Percentiles rank a stretch among this genome's conserved stretches.
These are phyloP conservation scores for Lasiosphaeris hirsuta DNA, from an alignment of 495 filamentous ascomycete species.

Conservation along the genomic window DNA sequence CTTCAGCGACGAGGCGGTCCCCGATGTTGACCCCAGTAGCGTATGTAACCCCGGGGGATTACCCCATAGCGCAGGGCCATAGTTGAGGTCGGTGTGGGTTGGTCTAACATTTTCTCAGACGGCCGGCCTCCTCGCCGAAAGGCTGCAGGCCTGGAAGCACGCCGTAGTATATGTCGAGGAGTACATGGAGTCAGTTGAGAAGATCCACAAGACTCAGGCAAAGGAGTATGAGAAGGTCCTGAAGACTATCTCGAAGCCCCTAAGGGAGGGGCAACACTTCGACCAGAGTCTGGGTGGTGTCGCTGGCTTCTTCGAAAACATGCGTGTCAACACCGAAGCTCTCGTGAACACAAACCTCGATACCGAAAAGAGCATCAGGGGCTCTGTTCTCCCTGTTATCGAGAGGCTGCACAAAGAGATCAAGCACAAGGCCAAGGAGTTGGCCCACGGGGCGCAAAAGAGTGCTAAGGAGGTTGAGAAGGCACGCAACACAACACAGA, in stretches of 20 bases:
- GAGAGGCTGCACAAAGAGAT: slow-evolving; percentile 92
- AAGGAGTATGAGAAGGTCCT: slow-evolving; percentile 95
- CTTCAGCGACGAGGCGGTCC: slow-evolving; percentile 60
- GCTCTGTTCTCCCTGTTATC: slow-evolving; percentile 77
- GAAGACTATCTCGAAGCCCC: slow-evolving; percentile 83
- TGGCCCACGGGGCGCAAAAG: slow-evolving; percentile 79
- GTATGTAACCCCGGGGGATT: slow-evolving; percentile 40
- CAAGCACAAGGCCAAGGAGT: slow-evolving; percentile 89
- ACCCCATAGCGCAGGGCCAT: not conserved
- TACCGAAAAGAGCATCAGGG: slow-evolving; percentile 82
- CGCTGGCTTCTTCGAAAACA: slow-evolving; percentile 85
- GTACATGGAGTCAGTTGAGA: slow-evolving; percentile 79
- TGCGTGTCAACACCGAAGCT: slow-evolving; percentile 86
- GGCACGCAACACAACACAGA: slow-evolving; percentile 80
- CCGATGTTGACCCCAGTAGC: slow-evolving; percentile 74
- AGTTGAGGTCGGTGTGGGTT: not conserved
- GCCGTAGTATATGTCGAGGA: slow-evolving; percentile 86
- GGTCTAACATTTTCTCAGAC: slow-evolving; percentile 43
- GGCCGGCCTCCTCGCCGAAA: slow-evolving; percentile 73
- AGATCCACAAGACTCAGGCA: slow-evolving; percentile 73
- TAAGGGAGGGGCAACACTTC: slow-evolving; percentile 88
- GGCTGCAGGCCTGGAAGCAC: slow-evolving; percentile 93
- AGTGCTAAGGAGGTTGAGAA: slow-evolving; percentile 86
- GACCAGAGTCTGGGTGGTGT: slow-evolving; percentile 81
- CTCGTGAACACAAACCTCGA: slow-evolving; percentile 83